Percentiles rank a stretch among this genome's conserved stretches.
phyloP scores from a whole-genome alignment of 1,139 yeast genomes.

The Nakaseomyces bracarensis region DNA sequence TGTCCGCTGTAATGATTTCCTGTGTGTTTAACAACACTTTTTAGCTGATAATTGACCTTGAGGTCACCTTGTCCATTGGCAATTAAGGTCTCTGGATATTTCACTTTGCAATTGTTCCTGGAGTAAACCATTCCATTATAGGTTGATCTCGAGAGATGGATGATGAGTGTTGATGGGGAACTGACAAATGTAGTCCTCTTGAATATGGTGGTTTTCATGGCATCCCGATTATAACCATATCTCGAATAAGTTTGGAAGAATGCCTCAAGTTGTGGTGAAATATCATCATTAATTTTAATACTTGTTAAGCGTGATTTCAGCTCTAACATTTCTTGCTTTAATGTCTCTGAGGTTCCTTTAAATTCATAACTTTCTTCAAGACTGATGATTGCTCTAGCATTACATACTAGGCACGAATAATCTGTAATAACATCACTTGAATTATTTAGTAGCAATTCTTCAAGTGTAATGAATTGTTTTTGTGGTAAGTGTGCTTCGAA shows the following conservation, averaged over 20 bases:
- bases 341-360: constrained; percentile 12
- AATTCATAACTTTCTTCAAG: constrained; percentile 18
- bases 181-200: constrained; percentile 53
- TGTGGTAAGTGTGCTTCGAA: constrained; percentile 73
- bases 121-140: constrained; percentile 63
- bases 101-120: constrained; percentile 69
- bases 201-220: constrained; percentile 54
- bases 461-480: constrained; percentile 40
- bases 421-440: constrained; percentile 69
- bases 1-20: constrained; percentile 91
- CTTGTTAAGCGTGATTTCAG: constrained; percentile 34
- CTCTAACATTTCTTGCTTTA: constrained; percentile 18
- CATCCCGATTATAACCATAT: constrained; percentile 39
- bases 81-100: constrained; percentile 50
- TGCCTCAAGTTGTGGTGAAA: constrained; percentile 38
- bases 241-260: constrained; percentile 42
- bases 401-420: constrained; percentile 70
- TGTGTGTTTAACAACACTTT: constrained; percentile 71
- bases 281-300: constrained; percentile 55
- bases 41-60: constrained; percentile 45
- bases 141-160: constrained; percentile 78
- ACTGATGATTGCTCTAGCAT: constrained; percentile 42
- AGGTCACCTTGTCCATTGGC: constrained; percentile 34
- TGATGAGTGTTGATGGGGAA: constrained; percentile 62
- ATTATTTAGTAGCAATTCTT: constrained; percentile 47